These are phyloP conservation scores for Auricularia heimuer DNA, from an alignment of 768 basidiomycete genomes.

Conservation along the genomic window DNA sequence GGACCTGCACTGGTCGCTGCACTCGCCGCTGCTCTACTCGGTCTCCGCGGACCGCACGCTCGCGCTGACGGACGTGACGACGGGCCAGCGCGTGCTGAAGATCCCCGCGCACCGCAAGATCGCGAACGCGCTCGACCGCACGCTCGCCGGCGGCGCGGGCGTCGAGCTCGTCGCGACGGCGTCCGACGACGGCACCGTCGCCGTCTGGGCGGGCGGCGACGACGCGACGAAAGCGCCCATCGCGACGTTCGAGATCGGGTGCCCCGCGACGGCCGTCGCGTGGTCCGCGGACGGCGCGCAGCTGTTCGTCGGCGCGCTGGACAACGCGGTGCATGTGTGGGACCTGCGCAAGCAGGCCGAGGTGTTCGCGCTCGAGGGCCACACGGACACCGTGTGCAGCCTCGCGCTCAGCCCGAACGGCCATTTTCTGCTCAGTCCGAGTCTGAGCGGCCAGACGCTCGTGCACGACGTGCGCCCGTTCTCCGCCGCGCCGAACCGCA, in stretches of 20 bases:
- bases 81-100: conserved; percentile 71
- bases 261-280: conserved; percentile 84
- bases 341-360: conserved; percentile 81
- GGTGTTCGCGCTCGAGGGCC: conserved; percentile 72
- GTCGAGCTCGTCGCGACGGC: conserved; percentile 79
- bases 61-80: conserved; percentile 64
- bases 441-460: conserved; percentile 79
- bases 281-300: conserved; percentile 89
- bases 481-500: conserved; percentile 68
- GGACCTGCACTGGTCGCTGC: conserved; percentile 85
- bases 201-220: conserved; percentile 83
- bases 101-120: conserved; percentile 87
- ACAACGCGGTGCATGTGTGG: conserved; percentile 82
- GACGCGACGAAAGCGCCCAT: conserved; percentile 65
- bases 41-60: conserved; percentile 88
- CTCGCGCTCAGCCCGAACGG: conserved; percentile 87
- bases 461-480: conserved; percentile 94
- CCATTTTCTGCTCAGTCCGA: conserved; percentile 79
- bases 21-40: conserved; percentile 62
- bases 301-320: conserved; percentile 84
- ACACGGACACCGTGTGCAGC: conserved; percentile 89
- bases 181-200: conserved; percentile 85
- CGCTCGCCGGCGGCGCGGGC: conserved; percentile 74
- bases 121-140: conserved; percentile 82
- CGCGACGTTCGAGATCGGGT: conserved; percentile 73